Base-by-base conservation (phyloP, 305 asterid genomes). In the Fraxinus albicans region DNA sequence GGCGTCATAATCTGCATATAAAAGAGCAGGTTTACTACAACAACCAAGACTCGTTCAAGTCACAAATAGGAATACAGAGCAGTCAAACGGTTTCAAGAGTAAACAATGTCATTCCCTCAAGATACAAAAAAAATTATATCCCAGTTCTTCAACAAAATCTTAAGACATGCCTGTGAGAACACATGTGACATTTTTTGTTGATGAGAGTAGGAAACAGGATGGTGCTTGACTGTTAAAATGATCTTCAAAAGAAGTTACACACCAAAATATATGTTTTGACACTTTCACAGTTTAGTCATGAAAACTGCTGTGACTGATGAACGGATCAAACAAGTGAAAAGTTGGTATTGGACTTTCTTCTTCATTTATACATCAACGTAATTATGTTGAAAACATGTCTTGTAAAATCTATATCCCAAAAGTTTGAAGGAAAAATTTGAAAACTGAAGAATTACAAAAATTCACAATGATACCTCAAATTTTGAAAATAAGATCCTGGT, bases 1-100 rank as follows among this genome's bases (percentile, higher is more conserved):
- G 88, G 84, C 38, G 98, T 90, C 99, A 96, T 89, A 82, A 96
- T 87, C 99, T 96, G 94, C 88, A 87, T 60, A 77, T 34, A 44
- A 25, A 76, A 65, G 79, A 47, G 77, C 36, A 69, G 65, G 47
- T 65, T 47, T 31, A 79, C 42, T 34, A 36, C 29, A 25, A 63
- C 77, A 83, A 82, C 73, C 29, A 34, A 55, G 17, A 33, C 44
- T 72, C 42, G 0, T n/a, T 33, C 10, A 8, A 15, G 21, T 72
- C 25, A 72, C 21, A 72, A 33, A 7, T 31, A 72, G 42, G 76
- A 72, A 72, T 9, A 33, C 13, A 34, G 76, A 72, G 76, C 40
- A 72, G 42, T 72, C 10, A 29, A 72, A 13, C 42, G 6, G 76
- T 70, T 33, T 13, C 40, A 33, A 69, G 8, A 69, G n/a, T 69